Evolutionary conservation across 192 early-diverging fungal species (phyloP), one percentile per base, ranked within the genome.

Genomic region (Coemansia sp.): DNA sequence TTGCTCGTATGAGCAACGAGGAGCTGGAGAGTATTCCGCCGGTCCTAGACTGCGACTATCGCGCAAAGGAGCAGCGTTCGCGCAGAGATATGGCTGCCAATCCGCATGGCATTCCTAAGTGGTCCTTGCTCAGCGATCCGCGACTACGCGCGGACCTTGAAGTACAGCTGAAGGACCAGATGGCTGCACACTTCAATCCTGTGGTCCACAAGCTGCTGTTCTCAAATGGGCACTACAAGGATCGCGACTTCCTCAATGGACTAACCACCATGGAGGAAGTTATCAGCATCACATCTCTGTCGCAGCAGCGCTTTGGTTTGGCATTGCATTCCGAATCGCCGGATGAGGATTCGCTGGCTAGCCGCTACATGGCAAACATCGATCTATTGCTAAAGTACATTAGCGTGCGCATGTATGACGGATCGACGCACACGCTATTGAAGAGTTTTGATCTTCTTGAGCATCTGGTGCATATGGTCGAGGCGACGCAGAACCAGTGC

Each of bases 401-500:
- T 45, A 95, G 93, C 24, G 78, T 96, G 20, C 88, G 95, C 15
- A 93, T 96, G 84, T 93, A 91, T 76, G 95, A 96, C 62, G 94
- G 93, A n/a, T 93, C 90, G 57, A 96, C 95, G 0, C 92, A 86
- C 61, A 92, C 93, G 71, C 79, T 95, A 35, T 85, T 96, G 23
- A 94, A 94, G 71, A 89, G 89, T 63, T 77, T 96, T 44, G 94
- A 95, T 21, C 60, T 95, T 8, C 73, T 94, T 4, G 91, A 96
- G 70, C 90, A 91, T 45, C 66, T 95, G 58, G 72, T 92, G 12
- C 58, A 71, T 1, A 60, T 93, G 43, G 69, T 93, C 23, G 91
- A 91, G 52, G 83, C 89, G 23, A 75, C 85, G 16, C 86, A 87
- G 15, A 83, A 84, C 43, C 76, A 86, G 33, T 16, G 59, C 38